phyloP scores from a whole-genome alignment of 495 filamentous ascomycete species.

The Hyaloscypha finlandica region DNA sequence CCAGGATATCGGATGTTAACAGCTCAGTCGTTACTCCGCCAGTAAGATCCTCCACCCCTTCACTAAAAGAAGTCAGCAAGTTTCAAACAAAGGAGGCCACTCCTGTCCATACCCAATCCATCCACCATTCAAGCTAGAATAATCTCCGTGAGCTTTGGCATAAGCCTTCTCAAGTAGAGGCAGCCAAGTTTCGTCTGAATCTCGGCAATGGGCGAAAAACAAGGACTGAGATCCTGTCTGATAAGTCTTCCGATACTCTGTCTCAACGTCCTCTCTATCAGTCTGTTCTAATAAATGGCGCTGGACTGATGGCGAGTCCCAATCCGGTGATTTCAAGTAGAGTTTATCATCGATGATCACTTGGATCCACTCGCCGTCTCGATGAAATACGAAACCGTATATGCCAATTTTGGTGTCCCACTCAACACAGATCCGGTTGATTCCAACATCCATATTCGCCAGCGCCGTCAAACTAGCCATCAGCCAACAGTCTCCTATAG shows the following conservation, averaged over 20 bases:
- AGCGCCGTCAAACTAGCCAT: constrained; percentile 66
- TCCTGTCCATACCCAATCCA: constrained; percentile 26
- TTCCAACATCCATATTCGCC: constrained; percentile 75
- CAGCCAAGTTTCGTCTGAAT: constrained; percentile 91
- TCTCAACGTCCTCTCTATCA: constrained; percentile 65
- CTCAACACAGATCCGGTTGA: constrained; percentile 81
- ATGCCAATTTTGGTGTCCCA: constrained; percentile 80
- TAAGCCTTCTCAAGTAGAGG: constrained; percentile 95
- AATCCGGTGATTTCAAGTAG: constrained; percentile 80
- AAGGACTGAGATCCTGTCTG: constrained; percentile 75
- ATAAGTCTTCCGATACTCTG: constrained; percentile 72
- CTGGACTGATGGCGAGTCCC: constrained; percentile 48
- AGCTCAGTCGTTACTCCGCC: constrained; percentile 87
- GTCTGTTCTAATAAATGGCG: constrained; percentile 46
- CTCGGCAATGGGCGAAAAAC: constrained; percentile 83
- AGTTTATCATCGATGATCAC: constrained; percentile 82
- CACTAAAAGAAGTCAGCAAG: constrained; percentile 46
- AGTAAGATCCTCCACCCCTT: constrained; percentile 91
- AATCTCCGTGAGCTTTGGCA: constrained; percentile 83
- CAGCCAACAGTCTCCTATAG: constrained; percentile 89
- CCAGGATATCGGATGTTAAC: constrained; percentile 78
- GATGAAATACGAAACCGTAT: constrained; percentile 93
- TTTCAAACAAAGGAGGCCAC: neutral
- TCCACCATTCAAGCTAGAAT: constrained; percentile 23
- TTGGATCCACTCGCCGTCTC: constrained; percentile 91